Evolutionary conservation across 2,329 filamentous ascomycete species (phyloP).

Genomic region (Clarireedia paspali): DNA sequence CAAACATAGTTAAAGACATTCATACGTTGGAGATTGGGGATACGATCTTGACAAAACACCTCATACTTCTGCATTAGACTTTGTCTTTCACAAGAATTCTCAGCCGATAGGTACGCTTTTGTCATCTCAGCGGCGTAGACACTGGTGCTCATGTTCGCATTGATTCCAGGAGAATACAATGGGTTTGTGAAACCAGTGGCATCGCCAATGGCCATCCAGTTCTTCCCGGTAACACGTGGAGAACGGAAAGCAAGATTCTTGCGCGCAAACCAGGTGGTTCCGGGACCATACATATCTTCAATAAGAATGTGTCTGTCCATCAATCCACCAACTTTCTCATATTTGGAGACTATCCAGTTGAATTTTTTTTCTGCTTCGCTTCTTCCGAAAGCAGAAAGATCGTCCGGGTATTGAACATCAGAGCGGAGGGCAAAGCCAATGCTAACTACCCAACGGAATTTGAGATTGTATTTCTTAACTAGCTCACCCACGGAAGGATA

Average conservation of each 20-base stretch:
- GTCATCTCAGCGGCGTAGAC: constrained; percentile 14
- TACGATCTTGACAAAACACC: constrained; percentile 13
- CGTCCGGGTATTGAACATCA: constrained; percentile 17
- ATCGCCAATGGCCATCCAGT: constrained; percentile 26
- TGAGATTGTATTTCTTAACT: constrained; percentile 18
- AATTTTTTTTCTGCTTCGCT: constrained; percentile 25
- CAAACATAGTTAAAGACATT: constrained; percentile 22
- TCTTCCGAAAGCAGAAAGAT: constrained; percentile 18
- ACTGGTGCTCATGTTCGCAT: constrained; percentile 18
- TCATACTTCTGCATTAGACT: constrained; percentile 13
- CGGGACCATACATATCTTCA: constrained; percentile 18
- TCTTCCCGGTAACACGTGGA: constrained; percentile 21
- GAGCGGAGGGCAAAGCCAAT: constrained; percentile 23
- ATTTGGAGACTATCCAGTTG: constrained; percentile 22
- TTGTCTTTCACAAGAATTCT: not conserved
- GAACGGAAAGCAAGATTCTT: constrained; percentile 17
- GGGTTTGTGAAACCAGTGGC: constrained; percentile 27
- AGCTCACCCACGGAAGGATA: constrained; percentile 19
- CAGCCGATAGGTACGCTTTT: not conserved
- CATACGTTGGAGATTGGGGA: constrained; percentile 19
- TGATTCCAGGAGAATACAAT: constrained; percentile 26
- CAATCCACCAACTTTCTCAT: constrained; percentile 20
- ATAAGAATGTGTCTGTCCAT: constrained; percentile 20
- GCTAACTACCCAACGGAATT: constrained; percentile 21
- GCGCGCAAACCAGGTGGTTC: constrained; percentile 22